phyloP scores from a whole-genome alignment of 163 green algal species.

The Volvox carteri region DNA sequence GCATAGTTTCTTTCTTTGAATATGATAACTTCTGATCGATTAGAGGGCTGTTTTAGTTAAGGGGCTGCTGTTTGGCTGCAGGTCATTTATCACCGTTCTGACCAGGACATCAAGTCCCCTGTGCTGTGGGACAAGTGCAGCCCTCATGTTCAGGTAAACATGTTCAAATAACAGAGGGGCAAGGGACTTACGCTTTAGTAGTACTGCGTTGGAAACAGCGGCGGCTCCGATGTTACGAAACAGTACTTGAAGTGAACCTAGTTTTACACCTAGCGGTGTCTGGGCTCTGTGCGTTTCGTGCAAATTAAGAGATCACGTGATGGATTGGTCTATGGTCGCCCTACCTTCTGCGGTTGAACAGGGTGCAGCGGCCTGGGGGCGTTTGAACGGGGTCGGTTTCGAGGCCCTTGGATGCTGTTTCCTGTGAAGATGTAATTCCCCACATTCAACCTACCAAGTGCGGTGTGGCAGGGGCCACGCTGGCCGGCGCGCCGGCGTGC shows the following conservation, averaged over 20 bases:
- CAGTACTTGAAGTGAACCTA: background rate
- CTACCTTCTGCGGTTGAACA: background rate
- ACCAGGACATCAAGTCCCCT: slow-evolving; percentile 57
- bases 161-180: too few species aligned
- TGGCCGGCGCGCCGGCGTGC: too few species aligned
- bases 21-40: too few species aligned
- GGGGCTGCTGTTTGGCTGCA: background rate
- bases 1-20: too few species aligned
- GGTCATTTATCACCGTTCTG: slow-evolving; percentile 63
- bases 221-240: background rate
- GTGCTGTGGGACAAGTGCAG: slow-evolving; percentile 81
- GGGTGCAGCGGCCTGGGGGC: background rate
- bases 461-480: too few species aligned
- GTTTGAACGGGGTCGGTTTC: too few species aligned
- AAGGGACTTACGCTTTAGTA: too few species aligned
- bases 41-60: too few species aligned
- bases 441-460: too few species aligned
- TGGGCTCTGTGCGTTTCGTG: background rate
- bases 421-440: too few species aligned
- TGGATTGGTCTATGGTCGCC: background rate
- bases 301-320: background rate
- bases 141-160: slow-evolving; percentile 47
- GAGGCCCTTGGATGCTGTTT: too few species aligned
- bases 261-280: background rate
- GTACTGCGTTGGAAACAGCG: background rate